Base-by-base conservation (phyloP, 768 basidiomycete species). In the Sporobolomyces roseus region DNA sequence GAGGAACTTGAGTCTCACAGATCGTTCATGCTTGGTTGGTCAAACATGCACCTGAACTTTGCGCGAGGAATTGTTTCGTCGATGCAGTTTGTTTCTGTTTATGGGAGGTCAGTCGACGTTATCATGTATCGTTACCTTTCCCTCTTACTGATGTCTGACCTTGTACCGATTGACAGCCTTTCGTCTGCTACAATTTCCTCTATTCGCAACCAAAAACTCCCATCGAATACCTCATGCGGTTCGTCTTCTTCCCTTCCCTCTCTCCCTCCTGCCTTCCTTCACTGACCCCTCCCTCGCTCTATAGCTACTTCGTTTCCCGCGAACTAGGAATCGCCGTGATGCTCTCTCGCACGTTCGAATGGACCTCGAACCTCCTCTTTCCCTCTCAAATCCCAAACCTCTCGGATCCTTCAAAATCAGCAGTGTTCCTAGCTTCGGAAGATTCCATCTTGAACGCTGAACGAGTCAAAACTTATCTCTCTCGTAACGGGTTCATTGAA, bases 101-200 rank as follows among this genome's bases (percentile, higher is more conserved):
- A 9, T 97, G 92, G 92, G 93, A 96, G 83, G 92, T 91, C 67
- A 88, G 64, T 27, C n/a, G n/a, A n/a, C n/a, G n/a, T n/a, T n/a
- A n/a, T n/a, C n/a, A n/a, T n/a, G n/a, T n/a, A n/a, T n/a, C n/a
- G n/a, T n/a, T n/a, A n/a, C n/a, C 8, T 17, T 51, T 51, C 27
- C 30, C 25, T 8, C 25, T 51, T 25, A 25, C 25, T 8, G 8
- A 29, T 29, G 7, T 10, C 50, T 27, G 19, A 51, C 25, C 48
- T 25, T 29, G 50, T 25, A 10, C 13, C 10, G 38, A 41, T 41
- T 41, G 38, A 41, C 46, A 55, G 58, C 75, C 76, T 1, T 65
- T 92, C 78, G 85, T 93, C 32, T 93, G 92, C 77, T 89, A 88
- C 80, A 92, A 91, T 76, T 94, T 94, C 79, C 81, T 93, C 60